phyloP scores from a whole-genome alignment of 169 alveolate genomes.

The Babesia ovis region DNA sequence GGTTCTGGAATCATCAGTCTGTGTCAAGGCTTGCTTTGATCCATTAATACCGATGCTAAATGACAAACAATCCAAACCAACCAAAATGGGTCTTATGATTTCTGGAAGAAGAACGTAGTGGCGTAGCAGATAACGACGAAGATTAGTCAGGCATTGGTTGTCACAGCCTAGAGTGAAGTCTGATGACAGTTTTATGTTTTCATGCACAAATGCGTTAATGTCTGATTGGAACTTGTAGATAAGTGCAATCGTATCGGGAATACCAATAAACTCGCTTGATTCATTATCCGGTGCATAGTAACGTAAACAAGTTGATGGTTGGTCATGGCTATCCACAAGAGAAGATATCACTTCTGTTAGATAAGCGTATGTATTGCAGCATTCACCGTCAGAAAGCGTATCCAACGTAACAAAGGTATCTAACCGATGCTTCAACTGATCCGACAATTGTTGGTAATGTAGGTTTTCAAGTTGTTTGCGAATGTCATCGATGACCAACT shows the following conservation, averaged over 20 bases:
- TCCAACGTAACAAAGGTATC: conserved; percentile 10
- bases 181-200: neutral
- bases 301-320: neutral
- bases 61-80: conserved; percentile 16
- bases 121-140: conserved; percentile 8
- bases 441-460: neutral
- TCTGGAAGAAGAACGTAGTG: conserved; percentile 26
- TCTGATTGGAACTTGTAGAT: conserved; percentile 1
- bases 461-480: neutral
- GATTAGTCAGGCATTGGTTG: conserved; percentile 2
- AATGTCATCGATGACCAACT: conserved; percentile 7
- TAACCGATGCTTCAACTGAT: conserved; percentile 1
- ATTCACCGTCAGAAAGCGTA: conserved; percentile 26
- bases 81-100: conserved; percentile 8
- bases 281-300: neutral
- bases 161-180: conserved; percentile 7
- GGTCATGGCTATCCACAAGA: neutral
- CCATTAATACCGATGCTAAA: neutral
- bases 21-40: neutral
- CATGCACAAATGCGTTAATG: neutral
- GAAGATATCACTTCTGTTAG: neutral
- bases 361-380: conserved; percentile 4
- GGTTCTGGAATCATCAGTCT: neutral
- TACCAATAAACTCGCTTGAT: neutral
- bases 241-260: conserved; percentile 1